These are phyloP conservation scores for Saxispiralis lemnorum DNA, from an alignment of 495 filamentous ascomycete species.

Conservation along the genomic window DNA sequence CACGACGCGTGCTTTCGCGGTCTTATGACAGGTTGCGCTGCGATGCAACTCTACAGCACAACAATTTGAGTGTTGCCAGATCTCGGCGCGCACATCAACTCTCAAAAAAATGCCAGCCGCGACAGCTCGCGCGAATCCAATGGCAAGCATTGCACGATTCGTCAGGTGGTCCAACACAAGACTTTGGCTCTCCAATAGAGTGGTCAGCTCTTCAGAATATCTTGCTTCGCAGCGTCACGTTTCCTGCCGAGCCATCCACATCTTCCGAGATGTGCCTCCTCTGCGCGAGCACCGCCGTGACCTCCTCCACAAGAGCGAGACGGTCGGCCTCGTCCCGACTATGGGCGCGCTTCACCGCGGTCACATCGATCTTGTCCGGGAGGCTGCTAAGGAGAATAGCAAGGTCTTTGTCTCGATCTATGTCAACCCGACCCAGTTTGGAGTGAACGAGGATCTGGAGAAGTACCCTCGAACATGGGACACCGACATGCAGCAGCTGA, in stretches of 20 bases:
- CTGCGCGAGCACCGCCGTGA: conserved; percentile 56
- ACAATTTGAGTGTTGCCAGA: too few relatives aligned
- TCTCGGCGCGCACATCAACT: too few relatives aligned
- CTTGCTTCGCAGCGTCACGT: too few relatives aligned
- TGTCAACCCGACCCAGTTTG: conserved; percentile 95
- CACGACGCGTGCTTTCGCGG: too few relatives aligned
- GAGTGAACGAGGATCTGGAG: conserved; percentile 67
- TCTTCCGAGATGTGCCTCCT: conserved; percentile 54
- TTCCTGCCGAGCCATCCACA: conserved; percentile 31
- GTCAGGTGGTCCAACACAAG: background rate
- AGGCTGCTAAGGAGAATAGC: conserved; percentile 67
- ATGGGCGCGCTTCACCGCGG: conserved; percentile 93
- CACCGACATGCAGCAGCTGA: conserved; percentile 47
- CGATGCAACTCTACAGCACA: too few relatives aligned
- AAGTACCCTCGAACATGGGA: conserved; percentile 88
- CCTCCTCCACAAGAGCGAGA: conserved; percentile 47
- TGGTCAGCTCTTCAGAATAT: too few relatives aligned
- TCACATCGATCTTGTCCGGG: conserved; percentile 71
- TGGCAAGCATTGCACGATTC: too few relatives aligned
- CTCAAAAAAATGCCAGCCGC: too few relatives aligned
- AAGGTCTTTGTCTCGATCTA: conserved; percentile 78
- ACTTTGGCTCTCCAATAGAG: background rate
- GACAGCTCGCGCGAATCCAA: too few relatives aligned
- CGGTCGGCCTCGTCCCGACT: conserved; percentile 79
- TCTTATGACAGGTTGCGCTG: too few relatives aligned